Percentiles rank a stretch among this genome's conserved stretches.
These are phyloP conservation scores for Ceratobasidium sp. DNA, from an alignment of 1,284 basidiomycete genomes.

Conservation along the genomic window DNA sequence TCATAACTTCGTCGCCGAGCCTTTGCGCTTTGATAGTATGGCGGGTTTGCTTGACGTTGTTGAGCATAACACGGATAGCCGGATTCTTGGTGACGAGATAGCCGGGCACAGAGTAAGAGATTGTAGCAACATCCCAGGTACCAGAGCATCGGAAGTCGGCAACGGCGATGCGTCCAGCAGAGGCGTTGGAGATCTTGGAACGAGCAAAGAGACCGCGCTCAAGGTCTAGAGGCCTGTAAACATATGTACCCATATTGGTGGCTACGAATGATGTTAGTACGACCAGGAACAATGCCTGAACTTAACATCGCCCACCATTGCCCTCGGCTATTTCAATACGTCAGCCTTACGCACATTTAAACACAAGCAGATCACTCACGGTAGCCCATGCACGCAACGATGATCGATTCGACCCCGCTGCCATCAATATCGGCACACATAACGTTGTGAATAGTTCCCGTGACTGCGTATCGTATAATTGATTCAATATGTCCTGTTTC, in stretches of 20 bases:
- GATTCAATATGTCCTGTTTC: neutral
- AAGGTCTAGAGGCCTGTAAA: constrained; percentile 47
- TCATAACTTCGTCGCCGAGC: constrained; percentile 49
- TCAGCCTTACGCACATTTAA: neutral
- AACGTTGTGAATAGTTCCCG: constrained; percentile 50
- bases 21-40: constrained; percentile 45
- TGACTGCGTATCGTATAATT: constrained; percentile 5
- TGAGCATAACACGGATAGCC: constrained; percentile 46
- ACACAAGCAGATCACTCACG: neutral
- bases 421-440: constrained; percentile 45
- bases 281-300: neutral
- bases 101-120: constrained; percentile 52
- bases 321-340: neutral
- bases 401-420: constrained; percentile 46
- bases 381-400: constrained; percentile 50
- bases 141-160: constrained; percentile 41
- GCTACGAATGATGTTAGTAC: constrained; percentile 15
- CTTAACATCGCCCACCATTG: neutral
- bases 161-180: constrained; percentile 50
- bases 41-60: constrained; percentile 38
- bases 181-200: constrained; percentile 48
- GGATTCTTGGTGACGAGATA: constrained; percentile 49
- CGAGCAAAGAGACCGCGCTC: constrained; percentile 46
- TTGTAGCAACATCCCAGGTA: constrained; percentile 50
- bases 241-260: constrained; percentile 44